Evolutionary conservation across 2,329 filamentous ascomycete genomes (phyloP), one percentile per base, ranked within the genome.

Genomic region (Talaromyces sp.): DNA sequence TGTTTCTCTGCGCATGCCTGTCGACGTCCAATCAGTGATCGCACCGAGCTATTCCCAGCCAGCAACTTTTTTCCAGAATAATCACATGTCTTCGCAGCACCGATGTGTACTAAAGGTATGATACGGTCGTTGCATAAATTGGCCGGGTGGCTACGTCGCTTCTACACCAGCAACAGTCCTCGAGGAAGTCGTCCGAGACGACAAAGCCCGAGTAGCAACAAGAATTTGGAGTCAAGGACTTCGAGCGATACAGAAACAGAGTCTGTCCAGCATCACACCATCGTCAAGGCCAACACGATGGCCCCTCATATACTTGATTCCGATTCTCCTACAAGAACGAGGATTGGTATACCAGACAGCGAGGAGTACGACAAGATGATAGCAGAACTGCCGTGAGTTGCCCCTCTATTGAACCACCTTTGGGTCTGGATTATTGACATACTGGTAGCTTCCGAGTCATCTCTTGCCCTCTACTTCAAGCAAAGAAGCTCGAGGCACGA

Each of bases 291-390:
- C 36, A 58, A 31, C 29, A 53, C 38, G 54, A 58, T 63, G 54
- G 38, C 31, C 40, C 25, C 31, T 36, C 29, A 17, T 22, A 25
- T 36, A 22, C n/a, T 56, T 38, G 53, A 36, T 15, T 19, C 29
- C 40, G 25, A 54, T 38, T 34, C 56, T 19, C 36, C 47, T 25
- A 66, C 54, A 34, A 19, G 25, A 19, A 19, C 38, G 34, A 62
- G 59, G 29, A 61, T 11, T 5, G 65, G 63, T 10, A 27, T 51
- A n/a, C 65, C 59, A 11, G 47, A 58, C 38, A 60, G 62, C 31
- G 43, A 58, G 13, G 63, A 68, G 29, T 68, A 67, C 43, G 29
- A 56, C n/a, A 65, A 63, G 51, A 68, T 68, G 67, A 49, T 68
- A 40, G 49, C 47, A 25, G 67, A 63, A 36, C 27, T 51, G 29